Evolutionary conservation across 371 early-diverging fungal genomes (phyloP), one percentile per base, ranked within the genome.

Genomic region (Entomophthora muscae): DNA sequence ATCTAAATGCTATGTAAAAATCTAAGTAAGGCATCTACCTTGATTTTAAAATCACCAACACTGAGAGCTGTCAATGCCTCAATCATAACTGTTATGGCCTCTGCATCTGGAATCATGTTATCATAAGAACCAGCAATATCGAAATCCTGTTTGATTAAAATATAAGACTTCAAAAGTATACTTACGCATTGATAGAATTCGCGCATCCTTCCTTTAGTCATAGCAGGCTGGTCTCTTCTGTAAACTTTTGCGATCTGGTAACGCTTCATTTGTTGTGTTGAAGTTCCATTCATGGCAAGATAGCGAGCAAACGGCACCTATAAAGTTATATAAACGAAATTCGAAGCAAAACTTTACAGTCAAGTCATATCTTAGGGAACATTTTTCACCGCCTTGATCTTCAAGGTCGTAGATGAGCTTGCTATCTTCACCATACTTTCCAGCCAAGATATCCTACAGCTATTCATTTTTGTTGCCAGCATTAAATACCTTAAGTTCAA

Each of bases 171-270:
- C 30, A 64, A 22, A 51, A 1, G 24, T 23, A 17, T 13, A 73
- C 81, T 69, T 75, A 85, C 87, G 72, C 98, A 98, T 78, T 99
- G 99, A 73, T 83, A 90, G 71, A 99, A 99, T 77, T 99, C 99
- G 70, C 99, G 81, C 88, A 97, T 90, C 52, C 99, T 85, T 10
- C 99, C 99, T 73, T 93, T 94, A 64, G 89, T 91, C 85, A 98
- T 88, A 22, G 95, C 91, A 56, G 99, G 99, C 75, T 98, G 95
- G 76, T 99, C 99, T 66, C 99, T 84, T 61, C 99, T 84, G 77
- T 95, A 99, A 22, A 99, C 99, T 73, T 98, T 98, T 70, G 95
- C 99, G 63, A 99, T 96, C 64, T 98, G 98, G 77, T 96, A 99
- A 63, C 98, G 82, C 75, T 97, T 97, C 64, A 99, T 88, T 76